phyloP scores from a whole-genome alignment of 257 asterid species.

The Ballota nigra region DNA sequence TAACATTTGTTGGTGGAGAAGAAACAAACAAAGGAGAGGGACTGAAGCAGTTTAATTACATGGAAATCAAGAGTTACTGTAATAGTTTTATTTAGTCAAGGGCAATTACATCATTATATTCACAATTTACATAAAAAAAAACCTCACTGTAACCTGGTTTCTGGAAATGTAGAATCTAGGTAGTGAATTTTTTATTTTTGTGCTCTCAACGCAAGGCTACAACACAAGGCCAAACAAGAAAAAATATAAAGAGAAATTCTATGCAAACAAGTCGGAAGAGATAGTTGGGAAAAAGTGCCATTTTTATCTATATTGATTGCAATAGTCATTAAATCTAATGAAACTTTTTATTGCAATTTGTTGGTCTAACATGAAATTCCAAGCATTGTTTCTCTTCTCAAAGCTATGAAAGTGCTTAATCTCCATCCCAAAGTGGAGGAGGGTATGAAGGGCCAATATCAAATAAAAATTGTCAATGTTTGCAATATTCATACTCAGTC shows the following conservation, averaged over 20 bases:
- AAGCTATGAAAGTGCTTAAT: background rate
- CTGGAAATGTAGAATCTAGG: background rate
- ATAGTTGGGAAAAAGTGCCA: background rate
- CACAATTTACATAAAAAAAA: background rate
- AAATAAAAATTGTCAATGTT: background rate
- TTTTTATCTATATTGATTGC: background rate
- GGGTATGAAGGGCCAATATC: background rate
- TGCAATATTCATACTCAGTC: background rate
- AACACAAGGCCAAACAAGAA: background rate
- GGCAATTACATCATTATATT: slow-evolving; percentile 7
- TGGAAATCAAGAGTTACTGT: background rate
- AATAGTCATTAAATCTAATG: background rate
- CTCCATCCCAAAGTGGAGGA: background rate
- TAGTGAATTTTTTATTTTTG: background rate
- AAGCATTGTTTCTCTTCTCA: background rate
- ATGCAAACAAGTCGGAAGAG: background rate
- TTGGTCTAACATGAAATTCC: background rate
- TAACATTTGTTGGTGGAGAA: slow-evolving; percentile 1
- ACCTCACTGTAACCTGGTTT: background rate
- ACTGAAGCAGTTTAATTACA: slow-evolving; percentile 8
- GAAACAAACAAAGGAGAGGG: slow-evolving; percentile 16
- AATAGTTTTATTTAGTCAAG: background rate
- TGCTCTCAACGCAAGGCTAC: background rate
- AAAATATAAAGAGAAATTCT: background rate
- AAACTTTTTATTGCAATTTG: background rate